These are phyloP conservation scores for Phlyctochytrium planicorne DNA, from an alignment of 192 early-diverging fungal species.

Conservation along the genomic window DNA sequence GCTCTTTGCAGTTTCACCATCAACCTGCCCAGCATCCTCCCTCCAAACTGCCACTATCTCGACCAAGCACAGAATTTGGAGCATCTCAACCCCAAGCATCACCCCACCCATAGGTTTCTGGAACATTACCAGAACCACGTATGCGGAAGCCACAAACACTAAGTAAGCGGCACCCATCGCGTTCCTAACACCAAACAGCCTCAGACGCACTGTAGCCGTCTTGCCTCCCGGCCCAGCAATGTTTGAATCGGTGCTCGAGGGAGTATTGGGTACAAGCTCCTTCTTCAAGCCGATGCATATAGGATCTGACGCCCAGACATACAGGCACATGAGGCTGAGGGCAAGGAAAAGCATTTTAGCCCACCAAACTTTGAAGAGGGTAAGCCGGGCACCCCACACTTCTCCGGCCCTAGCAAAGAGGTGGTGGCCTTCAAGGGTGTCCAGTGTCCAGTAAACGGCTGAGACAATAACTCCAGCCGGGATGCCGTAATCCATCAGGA, in stretches of 20 bases:
- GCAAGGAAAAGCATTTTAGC: slow-evolving; percentile 32
- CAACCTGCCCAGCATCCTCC: slow-evolving; percentile 12
- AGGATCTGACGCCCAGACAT: slow-evolving; percentile 33
- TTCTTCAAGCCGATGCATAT: slow-evolving; percentile 33
- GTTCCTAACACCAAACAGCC: slow-evolving; percentile 43
- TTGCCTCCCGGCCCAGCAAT: neutral
- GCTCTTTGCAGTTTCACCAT: neutral
- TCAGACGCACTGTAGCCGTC: neutral
- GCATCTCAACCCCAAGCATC: slow-evolving; percentile 34
- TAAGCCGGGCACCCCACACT: slow-evolving; percentile 35
- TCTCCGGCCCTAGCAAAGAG: slow-evolving; percentile 21
- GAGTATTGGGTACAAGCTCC: neutral
- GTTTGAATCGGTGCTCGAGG: slow-evolving; percentile 1
- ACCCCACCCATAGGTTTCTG: slow-evolving; percentile 82
- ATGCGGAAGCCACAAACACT: slow-evolving; percentile 49
- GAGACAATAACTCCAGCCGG: slow-evolving; percentile 25
- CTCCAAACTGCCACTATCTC: slow-evolving; percentile 36
- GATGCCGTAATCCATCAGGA: slow-evolving; percentile 15
- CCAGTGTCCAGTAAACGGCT: slow-evolving; percentile 46
- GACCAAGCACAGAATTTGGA: slow-evolving; percentile 37
- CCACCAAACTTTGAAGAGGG: slow-evolving; percentile 37
- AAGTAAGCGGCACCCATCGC: slow-evolving; percentile 70
- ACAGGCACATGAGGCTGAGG: slow-evolving; percentile 18
- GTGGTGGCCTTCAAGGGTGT: slow-evolving; percentile 43
- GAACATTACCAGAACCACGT: slow-evolving; percentile 62